Conservation (phyloP, 2,329 filamentous ascomycete species). For the Tothia fuscella region DNA sequence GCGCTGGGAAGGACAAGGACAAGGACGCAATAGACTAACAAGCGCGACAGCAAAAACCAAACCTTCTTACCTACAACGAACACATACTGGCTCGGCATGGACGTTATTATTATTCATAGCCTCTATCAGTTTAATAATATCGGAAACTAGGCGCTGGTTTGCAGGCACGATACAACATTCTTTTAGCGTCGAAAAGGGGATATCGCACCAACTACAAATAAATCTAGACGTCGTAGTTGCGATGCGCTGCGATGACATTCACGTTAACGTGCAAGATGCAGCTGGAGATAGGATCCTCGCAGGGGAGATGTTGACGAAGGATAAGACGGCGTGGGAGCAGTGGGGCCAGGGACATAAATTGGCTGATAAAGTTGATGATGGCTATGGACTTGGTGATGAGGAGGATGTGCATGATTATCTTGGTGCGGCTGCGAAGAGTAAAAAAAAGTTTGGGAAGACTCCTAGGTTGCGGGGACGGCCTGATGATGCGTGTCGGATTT, state of each 20-base stretch:
- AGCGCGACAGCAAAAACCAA: constrained; percentile 58
- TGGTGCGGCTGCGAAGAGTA: constrained; percentile 53
- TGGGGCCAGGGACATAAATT: constrained; percentile 60
- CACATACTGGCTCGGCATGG: constrained; percentile 83
- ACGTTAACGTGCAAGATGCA: constrained; percentile 94
- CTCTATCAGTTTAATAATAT: constrained; percentile 62
- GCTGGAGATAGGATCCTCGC: constrained; percentile 86
- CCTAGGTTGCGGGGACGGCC: constrained; percentile 49
- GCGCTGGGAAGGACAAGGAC: too few species aligned
- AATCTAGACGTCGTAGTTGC: constrained; percentile 87
- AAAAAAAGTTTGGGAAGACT: constrained; percentile 58
- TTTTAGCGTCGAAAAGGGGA: constrained; percentile 86
- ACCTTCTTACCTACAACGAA: constrained; percentile 77
- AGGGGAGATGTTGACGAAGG: constrained; percentile 57
- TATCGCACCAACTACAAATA: constrained; percentile 79
- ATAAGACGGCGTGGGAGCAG: constrained; percentile 67
- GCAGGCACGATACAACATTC: constrained; percentile 72
- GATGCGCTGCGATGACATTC: constrained; percentile 81
- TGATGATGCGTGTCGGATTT: constrained; percentile 75
- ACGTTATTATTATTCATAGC: constrained; percentile 70
- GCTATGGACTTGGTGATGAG: constrained; percentile 45
- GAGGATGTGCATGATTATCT: constrained; percentile 90
- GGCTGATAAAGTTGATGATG: constrained; percentile 24
- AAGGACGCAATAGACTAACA: neutral
- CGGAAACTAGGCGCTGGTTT: constrained; percentile 75